Base-by-base conservation (phyloP, 305 asterid genomes). In the Rubia tinctorum region DNA sequence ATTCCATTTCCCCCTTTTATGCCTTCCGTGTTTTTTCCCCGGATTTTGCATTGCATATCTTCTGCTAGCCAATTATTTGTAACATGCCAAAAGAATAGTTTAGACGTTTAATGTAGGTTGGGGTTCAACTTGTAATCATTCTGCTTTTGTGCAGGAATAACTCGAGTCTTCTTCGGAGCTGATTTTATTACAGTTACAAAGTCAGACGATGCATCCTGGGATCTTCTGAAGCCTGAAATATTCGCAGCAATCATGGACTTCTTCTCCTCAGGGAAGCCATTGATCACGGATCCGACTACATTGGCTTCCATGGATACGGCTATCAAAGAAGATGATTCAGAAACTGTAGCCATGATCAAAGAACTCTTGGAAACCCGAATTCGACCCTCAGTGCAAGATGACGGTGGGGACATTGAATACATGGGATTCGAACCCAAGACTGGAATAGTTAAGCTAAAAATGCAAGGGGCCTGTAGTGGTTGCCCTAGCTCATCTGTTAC, bases 391-490 rank as follows among this genome's bases (percentile, higher is more conserved):
- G 99, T 94, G 56, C 99, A 92, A 82, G 99, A 94, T 71, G 99
- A 94, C 65, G 99, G 98, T 69, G 99, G 99, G 58, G 99, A 94
- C 72, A 94, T 94, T 1, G 93, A 85, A 74, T 92, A 94, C 42
- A 84, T 85, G 2, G 96, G 88, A 43, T 94, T 92, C 45, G 89
- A 92, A 64, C 72, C 80, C 1, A 97, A 90, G 20, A 81, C 85
- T 2, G 98, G 99, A 70, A 75, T 92, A 59, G 99, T 94, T 62
- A 92, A 85, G 79, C 86, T 94, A 76, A 87, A 87, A 78, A 92
- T 94, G 98, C 98, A 94, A 79, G 99, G 99, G 71, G 99, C 99
- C 22, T 94, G 99, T 82, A 94, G 99, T 70, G 99, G 99, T 14
- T 94, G 99, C 84, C 99, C 99, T 56, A 94, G 99, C 83, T 94